A percentile compares a stretch with the other conserved stretches of the same genome.
Evolutionary conservation across 768 basidiomycete species (phyloP).

Genomic region (Pisolithus tinctorius): DNA sequence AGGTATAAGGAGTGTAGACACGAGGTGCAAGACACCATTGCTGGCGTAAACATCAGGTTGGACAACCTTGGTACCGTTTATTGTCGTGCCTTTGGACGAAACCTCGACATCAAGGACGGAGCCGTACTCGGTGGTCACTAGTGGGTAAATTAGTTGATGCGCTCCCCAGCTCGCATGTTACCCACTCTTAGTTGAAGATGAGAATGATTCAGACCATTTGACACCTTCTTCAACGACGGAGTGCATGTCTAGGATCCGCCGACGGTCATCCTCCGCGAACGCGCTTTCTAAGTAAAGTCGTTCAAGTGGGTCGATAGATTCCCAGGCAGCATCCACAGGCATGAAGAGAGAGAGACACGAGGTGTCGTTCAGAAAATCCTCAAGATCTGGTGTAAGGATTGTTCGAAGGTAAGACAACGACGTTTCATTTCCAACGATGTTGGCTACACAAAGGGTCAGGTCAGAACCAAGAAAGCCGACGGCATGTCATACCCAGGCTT

Average conservation of each 20-base stretch:
- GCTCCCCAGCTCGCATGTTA: background rate
- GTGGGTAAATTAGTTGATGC: slow-evolving; percentile 9
- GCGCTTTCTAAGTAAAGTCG: slow-evolving; percentile 83
- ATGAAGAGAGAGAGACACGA: slow-evolving; percentile 83
- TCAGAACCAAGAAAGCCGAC: background rate
- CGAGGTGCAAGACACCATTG: slow-evolving; percentile 91
- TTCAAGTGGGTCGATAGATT: slow-evolving; percentile 68
- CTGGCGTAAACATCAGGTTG: slow-evolving; percentile 86
- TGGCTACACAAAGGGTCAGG: slow-evolving; percentile 36
- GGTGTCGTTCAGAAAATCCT: slow-evolving; percentile 52
- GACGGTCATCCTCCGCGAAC: slow-evolving; percentile 76
- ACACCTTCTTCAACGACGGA: slow-evolving; percentile 54
- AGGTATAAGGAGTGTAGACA: slow-evolving; percentile 78
- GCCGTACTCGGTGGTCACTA: slow-evolving; percentile 70
- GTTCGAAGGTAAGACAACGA: slow-evolving; percentile 68
- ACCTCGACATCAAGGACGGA: slow-evolving; percentile 53
- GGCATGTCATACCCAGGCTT: slow-evolving; percentile 53
- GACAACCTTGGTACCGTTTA: slow-evolving; percentile 55
- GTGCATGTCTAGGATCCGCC: slow-evolving; percentile 73
- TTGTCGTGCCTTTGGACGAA: slow-evolving; percentile 45
- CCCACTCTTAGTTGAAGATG: slow-evolving; percentile 48
- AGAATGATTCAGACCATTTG: slow-evolving; percentile 61
- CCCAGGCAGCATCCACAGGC: slow-evolving; percentile 81
- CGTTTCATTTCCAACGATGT: slow-evolving; percentile 50
- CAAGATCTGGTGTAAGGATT: slow-evolving; percentile 58